A percentile compares a stretch with the other conserved stretches of the same genome.
phyloP scores from a whole-genome alignment of 768 basidiomycete genomes.

The Gelatoporia subvermispora region DNA sequence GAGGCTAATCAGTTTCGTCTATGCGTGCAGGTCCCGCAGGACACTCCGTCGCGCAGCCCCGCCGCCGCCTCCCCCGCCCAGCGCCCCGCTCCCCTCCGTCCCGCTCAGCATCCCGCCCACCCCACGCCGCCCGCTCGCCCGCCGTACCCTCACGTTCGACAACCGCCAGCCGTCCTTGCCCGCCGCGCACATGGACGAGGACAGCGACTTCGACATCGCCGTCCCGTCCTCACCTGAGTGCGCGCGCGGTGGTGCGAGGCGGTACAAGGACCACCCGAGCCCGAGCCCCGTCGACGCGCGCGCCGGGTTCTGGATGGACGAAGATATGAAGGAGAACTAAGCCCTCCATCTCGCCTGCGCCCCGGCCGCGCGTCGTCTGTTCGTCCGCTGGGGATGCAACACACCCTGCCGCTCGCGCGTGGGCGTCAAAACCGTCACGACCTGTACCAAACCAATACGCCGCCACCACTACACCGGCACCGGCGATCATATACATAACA shows the following conservation, averaged over 20 bases:
- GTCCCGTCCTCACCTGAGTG: slow-evolving; percentile 8
- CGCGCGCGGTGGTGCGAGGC: background rate
- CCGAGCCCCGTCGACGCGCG: slow-evolving; percentile 11
- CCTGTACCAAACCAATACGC: too few relatives aligned
- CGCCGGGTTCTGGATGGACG: background rate
- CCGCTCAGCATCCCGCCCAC: slow-evolving; percentile 1
- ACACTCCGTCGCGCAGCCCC: slow-evolving; percentile 11
- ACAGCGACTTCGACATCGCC: slow-evolving; percentile 4
- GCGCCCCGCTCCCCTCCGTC: slow-evolving; percentile 14
- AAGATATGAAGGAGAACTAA: slow-evolving; percentile 4
- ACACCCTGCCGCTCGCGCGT: too few relatives aligned
- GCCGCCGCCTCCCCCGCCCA: slow-evolving; percentile 16
- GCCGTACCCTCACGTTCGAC: slow-evolving; percentile 16
- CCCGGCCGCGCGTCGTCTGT: too few relatives aligned
- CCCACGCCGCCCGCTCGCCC: slow-evolving; percentile 13
- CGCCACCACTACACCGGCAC: too few relatives aligned
- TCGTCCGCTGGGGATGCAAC: too few relatives aligned
- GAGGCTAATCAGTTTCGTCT: background rate
- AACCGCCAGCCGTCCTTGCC: slow-evolving; percentile 8
- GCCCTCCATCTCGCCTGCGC: background rate
- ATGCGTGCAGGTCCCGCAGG: slow-evolving; percentile 6
- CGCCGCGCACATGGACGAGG: slow-evolving; percentile 7
- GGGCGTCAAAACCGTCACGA: too few relatives aligned
- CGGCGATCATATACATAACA: too few relatives aligned
- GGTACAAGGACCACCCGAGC: slow-evolving; percentile 19